Evolutionary conservation across 306 rosid genomes (phyloP).

Genomic region (Canavalia gladiata): DNA sequence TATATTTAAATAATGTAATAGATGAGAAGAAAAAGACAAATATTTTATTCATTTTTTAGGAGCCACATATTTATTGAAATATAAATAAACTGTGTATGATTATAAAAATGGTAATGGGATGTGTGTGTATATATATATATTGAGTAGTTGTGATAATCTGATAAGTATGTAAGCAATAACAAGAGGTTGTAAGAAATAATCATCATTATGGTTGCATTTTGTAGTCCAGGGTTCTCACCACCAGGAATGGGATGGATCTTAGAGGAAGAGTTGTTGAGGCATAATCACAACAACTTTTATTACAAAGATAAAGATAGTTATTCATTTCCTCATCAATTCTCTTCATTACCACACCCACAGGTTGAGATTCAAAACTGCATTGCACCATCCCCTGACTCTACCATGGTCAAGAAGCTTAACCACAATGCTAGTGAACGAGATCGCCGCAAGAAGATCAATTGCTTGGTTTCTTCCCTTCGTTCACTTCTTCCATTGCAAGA

Average conservation of each 20-base stretch:
- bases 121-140: constrained; percentile 15
- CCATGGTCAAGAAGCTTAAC: constrained; percentile 65
- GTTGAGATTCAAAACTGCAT: constrained; percentile 9
- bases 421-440: constrained; percentile 91
- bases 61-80: background rate
- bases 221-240: too few species aligned
- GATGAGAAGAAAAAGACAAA: background rate
- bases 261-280: constrained; percentile 31
- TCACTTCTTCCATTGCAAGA: constrained; percentile 67
- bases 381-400: constrained; percentile 32
- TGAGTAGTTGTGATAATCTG: background rate
- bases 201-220: constrained; percentile 45
- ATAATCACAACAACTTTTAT: background rate
- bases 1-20: background rate
- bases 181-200: background rate
- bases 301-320: background rate
- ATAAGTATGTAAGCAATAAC: background rate
- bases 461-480: constrained; percentile 75
- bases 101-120: constrained; percentile 15
- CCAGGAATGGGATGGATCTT: constrained; percentile 47
- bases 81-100: constrained; percentile 11
- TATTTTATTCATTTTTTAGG: background rate
- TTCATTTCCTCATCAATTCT: background rate
- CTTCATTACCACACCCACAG: background rate
- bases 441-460: constrained; percentile 85